phyloP scores from a whole-genome alignment of 768 basidiomycete species.

The Sutorius australiensis region DNA sequence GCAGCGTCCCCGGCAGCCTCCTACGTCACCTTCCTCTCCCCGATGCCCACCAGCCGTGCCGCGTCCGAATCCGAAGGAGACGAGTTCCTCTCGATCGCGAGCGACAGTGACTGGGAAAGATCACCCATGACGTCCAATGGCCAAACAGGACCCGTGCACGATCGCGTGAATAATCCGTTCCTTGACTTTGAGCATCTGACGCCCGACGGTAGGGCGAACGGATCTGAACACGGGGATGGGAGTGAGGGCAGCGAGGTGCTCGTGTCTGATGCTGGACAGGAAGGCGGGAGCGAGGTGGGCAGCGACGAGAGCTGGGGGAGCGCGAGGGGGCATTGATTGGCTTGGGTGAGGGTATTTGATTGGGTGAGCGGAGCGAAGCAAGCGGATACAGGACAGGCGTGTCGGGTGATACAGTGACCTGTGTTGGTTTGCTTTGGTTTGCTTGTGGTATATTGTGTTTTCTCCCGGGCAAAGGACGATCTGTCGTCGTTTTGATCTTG shows the following conservation, averaged over 20 bases:
- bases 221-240: slow-evolving; percentile 4
- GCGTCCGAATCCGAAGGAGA: slow-evolving; percentile 22
- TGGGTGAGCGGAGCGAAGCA: background rate
- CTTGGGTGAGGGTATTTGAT: background rate
- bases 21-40: slow-evolving; percentile 25
- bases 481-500: background rate
- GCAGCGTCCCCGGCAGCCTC: slow-evolving; percentile 20
- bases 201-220: background rate
- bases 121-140: background rate
- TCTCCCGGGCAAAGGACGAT: background rate
- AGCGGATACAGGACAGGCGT: background rate
- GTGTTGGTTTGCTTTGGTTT: background rate
- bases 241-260: slow-evolving; percentile 23
- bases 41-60: slow-evolving; percentile 14
- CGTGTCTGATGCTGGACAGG: slow-evolving; percentile 8
- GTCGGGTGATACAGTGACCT: background rate
- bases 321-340: slow-evolving; percentile 11
- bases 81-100: slow-evolving; percentile 25
- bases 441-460: background rate
- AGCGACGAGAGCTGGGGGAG: slow-evolving; percentile 28
- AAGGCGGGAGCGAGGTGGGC: slow-evolving; percentile 17
- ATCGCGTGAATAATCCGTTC: slow-evolving; percentile 20
- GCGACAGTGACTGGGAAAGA: slow-evolving; percentile 13
- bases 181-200: slow-evolving; percentile 20
- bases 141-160: background rate